Evolutionary conservation across 2,329 filamentous ascomycete species (phyloP).

Genomic region (Ascochyta clinopodiicola): DNA sequence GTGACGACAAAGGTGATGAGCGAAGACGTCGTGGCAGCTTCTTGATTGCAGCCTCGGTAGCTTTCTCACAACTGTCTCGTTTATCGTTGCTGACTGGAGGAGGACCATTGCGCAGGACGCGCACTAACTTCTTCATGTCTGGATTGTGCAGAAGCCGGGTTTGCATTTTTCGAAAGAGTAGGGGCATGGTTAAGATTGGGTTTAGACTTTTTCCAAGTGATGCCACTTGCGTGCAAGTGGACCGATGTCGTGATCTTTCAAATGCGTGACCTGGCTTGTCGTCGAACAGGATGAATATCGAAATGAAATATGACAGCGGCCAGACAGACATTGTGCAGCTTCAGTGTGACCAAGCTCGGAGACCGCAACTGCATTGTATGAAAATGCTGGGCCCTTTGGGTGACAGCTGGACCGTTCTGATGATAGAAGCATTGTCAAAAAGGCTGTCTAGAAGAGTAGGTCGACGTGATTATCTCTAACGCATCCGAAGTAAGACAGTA

Average conservation of each 20-base stretch:
- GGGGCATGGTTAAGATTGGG: slow-evolving; percentile 7
- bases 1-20: slow-evolving; percentile 20
- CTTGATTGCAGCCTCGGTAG: slow-evolving; percentile 23
- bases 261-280: not conserved
- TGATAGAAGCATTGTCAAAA: not conserved
- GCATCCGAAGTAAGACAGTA: not conserved
- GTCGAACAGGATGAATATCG: slow-evolving; percentile 4
- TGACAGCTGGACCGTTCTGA: not conserved
- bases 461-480: not conserved
- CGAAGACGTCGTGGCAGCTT: slow-evolving; percentile 32
- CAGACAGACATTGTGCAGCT: slow-evolving; percentile 9
- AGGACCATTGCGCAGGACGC: slow-evolving; percentile 24
- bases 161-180: slow-evolving; percentile 17
- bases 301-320: not conserved
- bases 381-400: not conserved
- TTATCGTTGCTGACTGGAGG: not conserved
- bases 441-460: too few relatives aligned
- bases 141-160: slow-evolving; percentile 26
- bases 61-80: slow-evolving; percentile 9
- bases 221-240: not conserved
- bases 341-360: not conserved
- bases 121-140: slow-evolving; percentile 36
- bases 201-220: not conserved
- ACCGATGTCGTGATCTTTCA: not conserved
- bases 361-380: not conserved